phyloP scores from a whole-genome alignment of 2,329 filamentous ascomycete species.

The Xylaria sp. region DNA sequence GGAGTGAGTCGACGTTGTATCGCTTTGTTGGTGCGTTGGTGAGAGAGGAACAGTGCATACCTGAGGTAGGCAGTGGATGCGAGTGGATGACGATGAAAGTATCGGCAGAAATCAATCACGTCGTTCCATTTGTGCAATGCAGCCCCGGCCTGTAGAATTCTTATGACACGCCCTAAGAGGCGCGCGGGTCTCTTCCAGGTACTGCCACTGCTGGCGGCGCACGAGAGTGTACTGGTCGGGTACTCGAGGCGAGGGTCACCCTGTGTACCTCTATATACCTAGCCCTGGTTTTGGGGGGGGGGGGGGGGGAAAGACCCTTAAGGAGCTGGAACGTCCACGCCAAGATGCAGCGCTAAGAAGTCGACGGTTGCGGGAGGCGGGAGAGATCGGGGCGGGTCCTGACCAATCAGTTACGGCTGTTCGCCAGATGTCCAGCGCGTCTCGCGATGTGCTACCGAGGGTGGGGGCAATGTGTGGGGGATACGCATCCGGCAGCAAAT shows the following conservation, averaged over 20 bases:
- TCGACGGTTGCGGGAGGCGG: constrained; percentile 24
- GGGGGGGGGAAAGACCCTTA: background rate
- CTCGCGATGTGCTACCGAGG: background rate
- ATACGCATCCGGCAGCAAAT: constrained; percentile 2
- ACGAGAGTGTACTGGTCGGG: background rate
- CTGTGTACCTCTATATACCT: background rate
- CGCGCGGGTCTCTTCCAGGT: background rate
- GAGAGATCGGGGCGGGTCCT: constrained; percentile 15
- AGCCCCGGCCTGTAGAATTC: too few relatives aligned
- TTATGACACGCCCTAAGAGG: too few relatives aligned
- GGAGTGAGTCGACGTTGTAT: constrained; percentile 10
- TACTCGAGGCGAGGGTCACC: background rate
- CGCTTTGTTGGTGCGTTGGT: constrained; percentile 14
- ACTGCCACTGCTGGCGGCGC: background rate
- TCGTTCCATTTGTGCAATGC: constrained; percentile 2
- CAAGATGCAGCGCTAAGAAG: constrained; percentile 21
- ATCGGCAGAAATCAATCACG: constrained; percentile 27
- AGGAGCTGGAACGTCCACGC: constrained; percentile 2
- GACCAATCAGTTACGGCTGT: constrained; percentile 12
- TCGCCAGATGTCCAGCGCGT: background rate
- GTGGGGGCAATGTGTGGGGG: background rate
- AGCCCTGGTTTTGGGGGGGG: background rate
- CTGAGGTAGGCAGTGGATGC: constrained; percentile 16
- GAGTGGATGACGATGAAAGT: constrained; percentile 27
- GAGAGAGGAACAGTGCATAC: constrained; percentile 20